Evolutionary conservation across 768 basidiomycete species (phyloP).

Genomic region (Chiua virens): DNA sequence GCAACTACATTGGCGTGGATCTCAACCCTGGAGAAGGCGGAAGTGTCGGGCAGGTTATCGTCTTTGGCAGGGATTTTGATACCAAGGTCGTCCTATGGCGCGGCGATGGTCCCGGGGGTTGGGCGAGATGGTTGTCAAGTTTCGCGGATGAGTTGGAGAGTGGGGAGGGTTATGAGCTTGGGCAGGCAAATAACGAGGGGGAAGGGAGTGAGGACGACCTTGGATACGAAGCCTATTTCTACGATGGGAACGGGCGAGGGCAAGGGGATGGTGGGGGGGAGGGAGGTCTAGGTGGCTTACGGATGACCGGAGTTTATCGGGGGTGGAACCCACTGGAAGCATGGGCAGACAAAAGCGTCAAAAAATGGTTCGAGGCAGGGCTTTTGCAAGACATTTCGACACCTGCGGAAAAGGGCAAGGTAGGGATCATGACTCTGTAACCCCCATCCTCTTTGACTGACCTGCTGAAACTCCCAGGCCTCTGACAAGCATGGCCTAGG

Average conservation of each 20-base stretch:
- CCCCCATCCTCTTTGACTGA: slow-evolving; percentile 15
- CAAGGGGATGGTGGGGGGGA: slow-evolving; percentile 80
- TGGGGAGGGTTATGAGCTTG: slow-evolving; percentile 87
- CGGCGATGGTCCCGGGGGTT: slow-evolving; percentile 88
- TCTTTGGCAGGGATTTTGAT: slow-evolving; percentile 99
- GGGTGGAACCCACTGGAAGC: slow-evolving; percentile 94
- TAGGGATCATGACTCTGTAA: slow-evolving; percentile 25
- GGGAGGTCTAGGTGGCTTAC: slow-evolving; percentile 66
- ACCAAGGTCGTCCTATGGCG: slow-evolving; percentile 94
- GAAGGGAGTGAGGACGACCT: slow-evolving; percentile 81
- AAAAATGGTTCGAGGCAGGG: slow-evolving; percentile 83
- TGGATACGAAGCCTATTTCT: slow-evolving; percentile 87
- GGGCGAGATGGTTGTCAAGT: slow-evolving; percentile 90
- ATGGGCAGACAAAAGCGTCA: slow-evolving; percentile 86
- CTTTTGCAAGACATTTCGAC: slow-evolving; percentile 52
- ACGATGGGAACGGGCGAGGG: slow-evolving; percentile 74
- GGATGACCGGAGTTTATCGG: slow-evolving; percentile 80
- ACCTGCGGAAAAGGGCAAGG: slow-evolving; percentile 48
- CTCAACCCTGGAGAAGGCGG: slow-evolving; percentile 82
- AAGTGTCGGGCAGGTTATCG: slow-evolving; percentile 87
- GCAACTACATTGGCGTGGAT: slow-evolving; percentile 97
- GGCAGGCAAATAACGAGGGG: slow-evolving; percentile 51
- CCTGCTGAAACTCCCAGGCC: slow-evolving; percentile 29
- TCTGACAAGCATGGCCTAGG: slow-evolving; percentile 47
- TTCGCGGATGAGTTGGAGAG: slow-evolving; percentile 93